These are phyloP conservation scores for Caloboletus inedulis DNA, from an alignment of 1,284 basidiomycete species.

Conservation along the genomic window DNA sequence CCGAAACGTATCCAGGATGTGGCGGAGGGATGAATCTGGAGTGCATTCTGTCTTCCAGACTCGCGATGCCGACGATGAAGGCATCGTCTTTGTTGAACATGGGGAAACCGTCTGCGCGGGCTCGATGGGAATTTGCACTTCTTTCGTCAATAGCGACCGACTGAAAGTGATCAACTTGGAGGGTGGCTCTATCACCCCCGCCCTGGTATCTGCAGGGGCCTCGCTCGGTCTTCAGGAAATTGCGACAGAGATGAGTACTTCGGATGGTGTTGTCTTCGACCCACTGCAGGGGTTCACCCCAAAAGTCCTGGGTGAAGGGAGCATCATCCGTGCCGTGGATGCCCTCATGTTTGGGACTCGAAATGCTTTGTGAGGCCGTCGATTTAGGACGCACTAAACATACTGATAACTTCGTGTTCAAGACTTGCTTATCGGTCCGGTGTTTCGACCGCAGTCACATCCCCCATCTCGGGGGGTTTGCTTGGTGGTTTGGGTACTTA, in stretches of 20 bases:
- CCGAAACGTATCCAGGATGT: conserved; percentile 39
- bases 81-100: conserved; percentile 31
- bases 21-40: conserved; percentile 22
- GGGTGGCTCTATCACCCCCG: conserved; percentile 47
- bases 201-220: conserved; percentile 57
- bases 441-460: conserved; percentile 59
- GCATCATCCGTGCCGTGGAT: conserved; percentile 66
- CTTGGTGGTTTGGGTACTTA: conserved; percentile 64
- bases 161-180: conserved; percentile 36
- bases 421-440: conserved; percentile 67
- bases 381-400: background rate
- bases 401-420: conserved; percentile 4
- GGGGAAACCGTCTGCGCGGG: conserved; percentile 35
- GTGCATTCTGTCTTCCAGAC: conserved; percentile 21
- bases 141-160: conserved; percentile 7
- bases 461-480: conserved; percentile 53
- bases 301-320: conserved; percentile 47
- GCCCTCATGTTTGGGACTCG: conserved; percentile 72
- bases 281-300: conserved; percentile 47
- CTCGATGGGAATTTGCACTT: conserved; percentile 17
- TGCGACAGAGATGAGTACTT: conserved; percentile 57
- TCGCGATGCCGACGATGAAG: conserved; percentile 11
- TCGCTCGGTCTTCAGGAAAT: conserved; percentile 63
- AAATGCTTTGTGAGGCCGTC: conserved; percentile 61
- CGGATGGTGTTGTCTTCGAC: conserved; percentile 61